Base-by-base conservation (phyloP, 2,329 filamentous ascomycete species). In the Colletotrichum lini region DNA sequence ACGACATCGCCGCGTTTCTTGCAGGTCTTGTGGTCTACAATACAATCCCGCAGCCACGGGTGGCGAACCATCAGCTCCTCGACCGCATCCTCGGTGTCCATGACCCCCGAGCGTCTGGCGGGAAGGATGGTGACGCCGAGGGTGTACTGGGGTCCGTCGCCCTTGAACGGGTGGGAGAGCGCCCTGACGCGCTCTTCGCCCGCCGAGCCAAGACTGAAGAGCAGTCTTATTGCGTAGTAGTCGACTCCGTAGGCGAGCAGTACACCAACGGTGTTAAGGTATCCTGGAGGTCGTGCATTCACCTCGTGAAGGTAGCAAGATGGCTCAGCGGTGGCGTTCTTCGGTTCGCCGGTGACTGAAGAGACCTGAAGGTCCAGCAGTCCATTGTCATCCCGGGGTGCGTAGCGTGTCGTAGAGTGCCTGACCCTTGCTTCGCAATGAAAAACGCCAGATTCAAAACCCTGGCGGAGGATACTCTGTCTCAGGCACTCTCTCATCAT, bases 371-470 rank as follows among this genome's bases (percentile, higher is more conserved):
- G 63, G 45, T 76, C 75, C 23, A 76, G 10, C 13, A 77, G 66
- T 12, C 74, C 73, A 21, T 74, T 67, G 38, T 74, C 62, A 10
- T 67, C 54, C 18, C 65, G 54, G 40, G 70, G 16, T 21, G 44
- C 26, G 73, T 79, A 80, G 6, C 47, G 40, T 6, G 70, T 67
- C 2, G 44, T 56, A 12, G 79, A 80, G 47, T 75, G 71, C 3
- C 75, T 69, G 12, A 79, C 74, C 10, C 78, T 74, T 5, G 75
- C 78, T 59, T 79, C 77, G 63, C 76, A 77, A 73, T 79, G 78
- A 60, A 78, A 78, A 4, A 79, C 72, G 16, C 78, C 79, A 4
- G 75, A 74, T 3, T 30, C 54, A 57, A 80, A 78, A 4, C 78
- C 78, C 10, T 72, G 71, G 2, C 74, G 72, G 2, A 72, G 38